A percentile compares a stretch with the other conserved stretches of the same genome.
Evolutionary conservation across 2,329 filamentous ascomycete species (phyloP).

Genomic region (Thielaviopsis euricoi): DNA sequence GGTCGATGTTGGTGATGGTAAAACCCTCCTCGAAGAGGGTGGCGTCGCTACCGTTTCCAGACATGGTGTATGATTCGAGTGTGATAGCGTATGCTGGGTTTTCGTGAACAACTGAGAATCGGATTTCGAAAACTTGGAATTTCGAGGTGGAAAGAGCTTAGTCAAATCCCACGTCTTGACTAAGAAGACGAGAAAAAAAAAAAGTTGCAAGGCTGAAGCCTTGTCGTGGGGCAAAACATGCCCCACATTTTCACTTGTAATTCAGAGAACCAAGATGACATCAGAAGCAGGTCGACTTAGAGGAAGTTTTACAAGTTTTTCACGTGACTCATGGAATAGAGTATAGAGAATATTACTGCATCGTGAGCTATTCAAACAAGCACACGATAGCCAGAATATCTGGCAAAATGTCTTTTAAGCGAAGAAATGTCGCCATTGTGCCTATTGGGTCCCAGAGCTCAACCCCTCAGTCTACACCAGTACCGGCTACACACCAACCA

Average conservation of each 20-base stretch:
- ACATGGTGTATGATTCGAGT: conserved; percentile 20
- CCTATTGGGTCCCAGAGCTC: conserved; percentile 15
- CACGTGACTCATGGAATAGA: background rate
- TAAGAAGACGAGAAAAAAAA: background rate
- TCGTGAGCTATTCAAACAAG: background rate
- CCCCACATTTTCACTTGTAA: conserved; percentile 4
- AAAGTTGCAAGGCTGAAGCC: conserved; percentile 7
- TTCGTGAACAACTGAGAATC: background rate
- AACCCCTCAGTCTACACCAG: conserved; percentile 15
- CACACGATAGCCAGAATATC: background rate
- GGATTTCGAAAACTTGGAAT: background rate
- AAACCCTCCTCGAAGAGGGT: conserved; percentile 91
- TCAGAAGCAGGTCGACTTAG: background rate
- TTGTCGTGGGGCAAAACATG: conserved; percentile 6
- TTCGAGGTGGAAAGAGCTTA: background rate
- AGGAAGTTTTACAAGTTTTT: background rate
- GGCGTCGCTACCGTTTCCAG: conserved; percentile 56
- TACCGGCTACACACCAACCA: conserved; percentile 17
- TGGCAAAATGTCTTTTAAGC: conserved; percentile 38
- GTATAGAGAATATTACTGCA: too few relatives aligned
- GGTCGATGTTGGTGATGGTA: conserved; percentile 61
- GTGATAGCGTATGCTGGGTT: background rate
- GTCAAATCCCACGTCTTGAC: background rate
- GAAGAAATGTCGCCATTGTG: conserved; percentile 36
- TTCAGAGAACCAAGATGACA: background rate